These are phyloP conservation scores for Xylariomycetidae sp. DNA, from an alignment of 2,329 filamentous ascomycete genomes.

Conservation along the genomic window DNA sequence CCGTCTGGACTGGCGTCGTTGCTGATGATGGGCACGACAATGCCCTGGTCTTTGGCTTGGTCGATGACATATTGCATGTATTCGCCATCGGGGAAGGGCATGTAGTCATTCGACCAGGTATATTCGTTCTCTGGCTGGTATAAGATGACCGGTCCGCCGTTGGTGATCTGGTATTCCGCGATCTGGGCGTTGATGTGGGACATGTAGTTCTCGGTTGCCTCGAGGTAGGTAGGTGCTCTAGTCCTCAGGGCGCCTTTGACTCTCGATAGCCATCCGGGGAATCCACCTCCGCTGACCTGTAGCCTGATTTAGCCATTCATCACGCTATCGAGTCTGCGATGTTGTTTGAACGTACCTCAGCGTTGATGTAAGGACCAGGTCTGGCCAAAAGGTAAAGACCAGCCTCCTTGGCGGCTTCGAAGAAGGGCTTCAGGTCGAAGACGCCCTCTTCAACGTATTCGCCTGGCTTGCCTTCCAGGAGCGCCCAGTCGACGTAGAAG, in stretches of 20 bases:
- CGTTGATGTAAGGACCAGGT: slow-evolving; percentile 72
- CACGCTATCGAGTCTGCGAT: background rate
- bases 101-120: slow-evolving; percentile 39
- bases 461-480: slow-evolving; percentile 68
- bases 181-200: slow-evolving; percentile 57
- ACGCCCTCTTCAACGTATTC: slow-evolving; percentile 64
- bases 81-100: slow-evolving; percentile 55
- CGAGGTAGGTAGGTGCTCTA: slow-evolving; percentile 52
- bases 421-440: slow-evolving; percentile 68
- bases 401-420: slow-evolving; percentile 64
- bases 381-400: slow-evolving; percentile 68
- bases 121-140: slow-evolving; percentile 83
- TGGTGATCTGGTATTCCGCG: slow-evolving; percentile 71
- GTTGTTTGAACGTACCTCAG: slow-evolving; percentile 43
- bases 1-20: slow-evolving; percentile 62
- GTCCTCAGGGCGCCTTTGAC: slow-evolving; percentile 59
- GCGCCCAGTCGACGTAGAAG: slow-evolving; percentile 73
- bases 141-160: slow-evolving; percentile 72
- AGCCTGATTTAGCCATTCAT: background rate
- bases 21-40: slow-evolving; percentile 68
- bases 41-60: slow-evolving; percentile 57
- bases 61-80: slow-evolving; percentile 44
- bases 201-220: slow-evolving; percentile 58
- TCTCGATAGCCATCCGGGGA: slow-evolving; percentile 72
- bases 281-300: slow-evolving; percentile 58